Evolutionary conservation across 1,139 yeast genomes (phyloP).

Genomic region (Protomyces macrosporus): DNA sequence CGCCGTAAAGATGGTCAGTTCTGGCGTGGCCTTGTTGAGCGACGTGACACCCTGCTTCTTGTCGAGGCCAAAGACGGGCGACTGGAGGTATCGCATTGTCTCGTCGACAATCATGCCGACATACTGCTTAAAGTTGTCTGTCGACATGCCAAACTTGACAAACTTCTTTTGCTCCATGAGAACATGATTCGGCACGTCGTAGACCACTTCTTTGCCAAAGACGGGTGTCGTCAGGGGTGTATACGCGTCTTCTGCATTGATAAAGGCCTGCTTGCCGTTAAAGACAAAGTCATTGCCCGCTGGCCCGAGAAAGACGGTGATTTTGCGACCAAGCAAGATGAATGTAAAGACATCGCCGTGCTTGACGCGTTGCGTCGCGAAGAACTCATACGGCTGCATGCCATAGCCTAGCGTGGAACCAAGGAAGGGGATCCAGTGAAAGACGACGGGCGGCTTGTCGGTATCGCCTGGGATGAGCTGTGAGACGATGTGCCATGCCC

Average conservation of each 20-base stretch:
- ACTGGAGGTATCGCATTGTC: slow-evolving; percentile 57
- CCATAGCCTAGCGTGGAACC: slow-evolving; percentile 89
- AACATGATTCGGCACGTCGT: slow-evolving; percentile 89
- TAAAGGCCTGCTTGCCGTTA: slow-evolving; percentile 83
- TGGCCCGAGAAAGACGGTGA: slow-evolving; percentile 96
- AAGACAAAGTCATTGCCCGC: slow-evolving; percentile 95
- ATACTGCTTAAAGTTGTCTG: slow-evolving; percentile 74
- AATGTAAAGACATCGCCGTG: slow-evolving; percentile 92
- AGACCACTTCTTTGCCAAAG: slow-evolving; percentile 93
- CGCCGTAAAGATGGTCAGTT: slow-evolving; percentile 93
- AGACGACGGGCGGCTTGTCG: slow-evolving; percentile 82
- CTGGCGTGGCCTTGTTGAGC: slow-evolving; percentile 84
- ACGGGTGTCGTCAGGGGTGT: slow-evolving; percentile 94
- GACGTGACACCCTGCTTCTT: slow-evolving; percentile 52
- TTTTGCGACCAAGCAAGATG: slow-evolving; percentile 76
- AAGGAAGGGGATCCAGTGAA: slow-evolving; percentile 92
- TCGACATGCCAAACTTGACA: slow-evolving; percentile 81
- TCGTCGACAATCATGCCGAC: slow-evolving; percentile 88
- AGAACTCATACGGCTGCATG: slow-evolving; percentile 86
- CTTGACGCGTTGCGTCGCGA: slow-evolving; percentile 36
- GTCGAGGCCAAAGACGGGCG: slow-evolving; percentile 44
- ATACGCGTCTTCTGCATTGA: slow-evolving; percentile 94
- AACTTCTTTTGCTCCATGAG: slow-evolving; percentile 98
- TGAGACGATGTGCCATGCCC: slow-evolving; percentile 26
- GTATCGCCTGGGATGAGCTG: slow-evolving; percentile 29